Base-by-base conservation (phyloP, 1,284 basidiomycete genomes). In the Puccinia triticina region DNA sequence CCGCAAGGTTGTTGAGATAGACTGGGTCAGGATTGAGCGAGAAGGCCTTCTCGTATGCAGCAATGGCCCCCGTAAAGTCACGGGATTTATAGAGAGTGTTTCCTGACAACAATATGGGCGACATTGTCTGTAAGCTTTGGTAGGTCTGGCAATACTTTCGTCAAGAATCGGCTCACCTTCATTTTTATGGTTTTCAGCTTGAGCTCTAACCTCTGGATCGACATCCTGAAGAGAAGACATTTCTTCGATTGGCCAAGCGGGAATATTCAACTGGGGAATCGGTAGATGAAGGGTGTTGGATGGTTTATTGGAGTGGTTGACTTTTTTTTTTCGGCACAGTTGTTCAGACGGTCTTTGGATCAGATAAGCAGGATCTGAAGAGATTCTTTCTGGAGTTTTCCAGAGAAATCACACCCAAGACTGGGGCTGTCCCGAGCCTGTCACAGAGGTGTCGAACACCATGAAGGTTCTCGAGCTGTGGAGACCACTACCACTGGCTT, bases 1-100 rank as follows among this genome's bases (percentile, higher is more conserved):
- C 95, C 92, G 86, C 87, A 50, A 87, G 84, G 81, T 87, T 87
- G 85, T 86, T 87, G 29, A 78, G 32, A 57, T 78, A 78, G 23
- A 78, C 59, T n/a, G 77, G 61, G 55, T 78, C 77, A 16, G 77
- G 61, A 69, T 78, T 46, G 40, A 79, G 32, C 8, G 59, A 66
- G 46, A 78, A 78, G 26, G 77, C 77, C 59, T 78, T 78, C 37
- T 69, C 26, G 64, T 78, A 78, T 29, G 34, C 55, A 32, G 43
- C 48, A 29, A 78, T 78, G 0, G 77, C 77, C 29, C 46, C 59
- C 23, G 43, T 1, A n/a, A 78, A 78, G 16, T 78, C 77, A 48
- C 77, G 59, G 46, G 59, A 66, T 69, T 78, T 78, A 32, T 78
- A 78, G 34, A 32, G 37, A 14, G 43, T 40, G n/a, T 78, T 78